Conservation (phyloP, 352 stramenopile genomes). For the Globisporangium echinulatum region DNA sequence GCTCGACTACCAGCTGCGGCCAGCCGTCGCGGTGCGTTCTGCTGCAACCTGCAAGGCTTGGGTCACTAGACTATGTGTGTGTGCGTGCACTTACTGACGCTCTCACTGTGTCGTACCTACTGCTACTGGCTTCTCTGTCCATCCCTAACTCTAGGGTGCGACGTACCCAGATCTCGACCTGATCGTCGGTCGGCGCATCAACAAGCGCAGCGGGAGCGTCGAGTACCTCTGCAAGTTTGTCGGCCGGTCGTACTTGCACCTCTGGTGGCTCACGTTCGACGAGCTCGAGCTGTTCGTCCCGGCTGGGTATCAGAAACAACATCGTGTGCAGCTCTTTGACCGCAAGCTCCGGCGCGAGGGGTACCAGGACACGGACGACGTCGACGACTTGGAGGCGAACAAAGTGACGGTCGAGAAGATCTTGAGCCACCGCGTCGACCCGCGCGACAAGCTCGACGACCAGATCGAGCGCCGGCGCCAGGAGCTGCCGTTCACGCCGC, state of each 20-base stretch:
- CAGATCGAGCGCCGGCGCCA: constrained; percentile 71
- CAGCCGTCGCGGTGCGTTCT: constrained; percentile 2
- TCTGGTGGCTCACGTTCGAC: constrained; percentile 86
- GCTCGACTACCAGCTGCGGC: constrained; percentile 63
- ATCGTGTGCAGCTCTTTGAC: constrained; percentile 82
- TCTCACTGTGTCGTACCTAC: not conserved
- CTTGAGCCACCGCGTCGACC: constrained; percentile 80
- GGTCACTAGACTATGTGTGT: not conserved
- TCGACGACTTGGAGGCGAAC: constrained; percentile 83
- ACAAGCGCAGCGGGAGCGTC: constrained; percentile 53
- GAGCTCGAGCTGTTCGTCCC: constrained; percentile 82
- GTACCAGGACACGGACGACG: constrained; percentile 81
- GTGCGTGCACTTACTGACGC: not conserved
- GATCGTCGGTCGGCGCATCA: constrained; percentile 80
- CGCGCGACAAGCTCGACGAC: constrained; percentile 73
- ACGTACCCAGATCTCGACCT: constrained; percentile 70
- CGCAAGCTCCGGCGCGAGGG: constrained; percentile 74
- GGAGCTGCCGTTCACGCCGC: constrained; percentile 38
- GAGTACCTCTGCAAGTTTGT: constrained; percentile 89
- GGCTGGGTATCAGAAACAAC: constrained; percentile 80
- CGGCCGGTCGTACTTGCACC: constrained; percentile 80
- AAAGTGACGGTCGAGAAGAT: constrained; percentile 88
- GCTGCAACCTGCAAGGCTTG: constrained; percentile 2
- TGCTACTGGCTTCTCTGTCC: not conserved
- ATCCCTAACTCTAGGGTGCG: constrained; percentile 33